Evolutionary conservation across 106 monocot species (phyloP).

Genomic region (Posidonia australis): DNA sequence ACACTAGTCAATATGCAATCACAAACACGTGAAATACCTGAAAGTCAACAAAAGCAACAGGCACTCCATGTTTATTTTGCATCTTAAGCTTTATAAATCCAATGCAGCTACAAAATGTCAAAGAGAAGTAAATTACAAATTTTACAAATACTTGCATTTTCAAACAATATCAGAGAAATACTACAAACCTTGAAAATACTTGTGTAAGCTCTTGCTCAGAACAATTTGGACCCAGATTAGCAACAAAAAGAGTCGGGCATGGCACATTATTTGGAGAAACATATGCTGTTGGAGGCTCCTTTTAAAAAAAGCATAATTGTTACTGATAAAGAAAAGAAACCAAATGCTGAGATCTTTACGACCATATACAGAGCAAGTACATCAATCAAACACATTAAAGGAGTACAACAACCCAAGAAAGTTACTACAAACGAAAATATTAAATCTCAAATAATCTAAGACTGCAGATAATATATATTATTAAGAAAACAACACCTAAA

Average conservation of each 20-base stretch:
- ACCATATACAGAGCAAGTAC: too few species aligned
- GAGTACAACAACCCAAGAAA: too few species aligned
- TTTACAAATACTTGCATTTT: neutral
- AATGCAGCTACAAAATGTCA: conserved; percentile 30
- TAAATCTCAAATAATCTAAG: too few species aligned
- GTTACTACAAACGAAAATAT: too few species aligned
- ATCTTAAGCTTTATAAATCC: conserved; percentile 77
- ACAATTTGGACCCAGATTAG: conserved; percentile 59
- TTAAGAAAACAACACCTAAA: too few species aligned
- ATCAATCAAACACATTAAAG: too few species aligned
- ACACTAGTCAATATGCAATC: too few species aligned
- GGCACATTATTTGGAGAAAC: conserved; percentile 27
- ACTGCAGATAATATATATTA: too few species aligned
- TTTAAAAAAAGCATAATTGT: neutral
- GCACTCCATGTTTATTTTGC: conserved; percentile 62
- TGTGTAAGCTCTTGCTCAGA: conserved; percentile 54
- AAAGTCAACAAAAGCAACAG: conserved; percentile 86
- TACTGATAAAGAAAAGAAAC: too few species aligned
- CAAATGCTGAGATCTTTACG: too few species aligned
- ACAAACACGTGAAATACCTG: conserved; percentile 26
- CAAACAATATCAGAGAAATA: neutral
- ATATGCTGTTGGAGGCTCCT: neutral
- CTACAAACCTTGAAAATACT: conserved; percentile 54
- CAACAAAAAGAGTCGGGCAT: conserved; percentile 65
- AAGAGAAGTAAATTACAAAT: neutral